Evolutionary conservation across 192 early-diverging fungal species (phyloP), one percentile per base, ranked within the genome.

Genomic region (Radiomyces spectabilis): DNA sequence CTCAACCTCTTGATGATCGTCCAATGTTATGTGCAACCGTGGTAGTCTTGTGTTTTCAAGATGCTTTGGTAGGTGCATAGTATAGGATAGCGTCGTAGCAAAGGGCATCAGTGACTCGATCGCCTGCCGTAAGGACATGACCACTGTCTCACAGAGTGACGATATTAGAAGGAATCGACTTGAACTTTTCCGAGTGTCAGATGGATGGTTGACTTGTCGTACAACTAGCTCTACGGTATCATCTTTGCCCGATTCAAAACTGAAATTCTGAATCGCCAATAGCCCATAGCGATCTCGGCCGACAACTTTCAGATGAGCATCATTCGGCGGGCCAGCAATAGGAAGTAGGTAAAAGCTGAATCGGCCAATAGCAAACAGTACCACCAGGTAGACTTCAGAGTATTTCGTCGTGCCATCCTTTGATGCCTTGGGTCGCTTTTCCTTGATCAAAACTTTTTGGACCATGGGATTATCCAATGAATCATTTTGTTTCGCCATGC

Each of bases 271-370:
- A 19, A 68, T 57, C 16, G 65, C 35, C 10, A 68, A 47, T 3
- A 68, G 53, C 1, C 65, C 65, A 30, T 55, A 55, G 10, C 65
- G 53, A 30, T 61, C 65, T 5, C 59, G 52, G 3, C 51, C 59
- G 4, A 68, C 25, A 12, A 33, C 18, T 9, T 61, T 61, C 6
- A 54, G 38, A 39, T 61, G 55, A 6, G 56, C 41, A 1, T 55
- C 54, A 21, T 51, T 48, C 18, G 22, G n/a, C 13, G 10, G 6
- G 12, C 37, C 32, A 5, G 53, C 21, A 1, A 18, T 37, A 26
- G 65, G 65, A 18, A 61, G 41, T 1, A 68, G 19, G 30, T 68
- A 68, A 7, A 68, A 35, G 29, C 58, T 68, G 41, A 46, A 55
- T 37, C 57, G 55, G 16, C 65, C 65, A 29, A 68, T 51, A 15